These are phyloP conservation scores for Lipomyces mesembrius DNA, from an alignment of 805 yeast genomes.

Conservation along the genomic window DNA sequence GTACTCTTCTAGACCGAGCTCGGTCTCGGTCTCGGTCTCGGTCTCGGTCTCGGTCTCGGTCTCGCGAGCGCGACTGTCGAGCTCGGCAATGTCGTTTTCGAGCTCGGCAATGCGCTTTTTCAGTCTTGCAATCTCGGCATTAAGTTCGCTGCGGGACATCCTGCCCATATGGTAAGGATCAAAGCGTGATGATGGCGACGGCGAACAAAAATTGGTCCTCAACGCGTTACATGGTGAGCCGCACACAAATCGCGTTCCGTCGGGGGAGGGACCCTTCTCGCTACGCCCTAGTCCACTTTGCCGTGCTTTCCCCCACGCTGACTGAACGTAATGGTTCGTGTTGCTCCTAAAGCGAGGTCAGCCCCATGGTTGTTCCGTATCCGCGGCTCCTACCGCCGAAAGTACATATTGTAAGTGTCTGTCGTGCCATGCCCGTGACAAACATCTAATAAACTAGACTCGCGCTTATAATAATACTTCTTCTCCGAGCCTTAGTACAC, in stretches of 20 bases:
- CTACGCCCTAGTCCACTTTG: no score
- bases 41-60: no score
- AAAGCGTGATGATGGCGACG: no score
- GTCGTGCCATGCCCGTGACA: no score
- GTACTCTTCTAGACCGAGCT: slow-evolving; percentile 62
- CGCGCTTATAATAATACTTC: neutral
- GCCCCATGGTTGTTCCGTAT: slow-evolving; percentile 4
- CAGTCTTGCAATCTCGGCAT: neutral
- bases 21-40: neutral
- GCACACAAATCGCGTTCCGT: no score
- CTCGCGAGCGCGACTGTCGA: neutral
- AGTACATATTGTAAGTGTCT: slow-evolving; percentile 15
- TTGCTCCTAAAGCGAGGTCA: slow-evolving; percentile 11
- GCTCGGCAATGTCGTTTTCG: neutral
- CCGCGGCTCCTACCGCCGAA: slow-evolving; percentile 8
- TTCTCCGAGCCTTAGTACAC: neutral
- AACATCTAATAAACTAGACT: neutral
- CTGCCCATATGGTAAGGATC: neutral
- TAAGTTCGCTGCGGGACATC: neutral
- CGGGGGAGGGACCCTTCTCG: no score
- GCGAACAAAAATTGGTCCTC: no score
- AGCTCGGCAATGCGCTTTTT: neutral
- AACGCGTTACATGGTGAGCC: no score
- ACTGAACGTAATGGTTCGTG: slow-evolving; percentile 1
- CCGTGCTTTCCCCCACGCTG: neutral